Evolutionary conservation across 352 stramenopile species (phyloP).

Genomic region (Thalassiosira exigua): DNA sequence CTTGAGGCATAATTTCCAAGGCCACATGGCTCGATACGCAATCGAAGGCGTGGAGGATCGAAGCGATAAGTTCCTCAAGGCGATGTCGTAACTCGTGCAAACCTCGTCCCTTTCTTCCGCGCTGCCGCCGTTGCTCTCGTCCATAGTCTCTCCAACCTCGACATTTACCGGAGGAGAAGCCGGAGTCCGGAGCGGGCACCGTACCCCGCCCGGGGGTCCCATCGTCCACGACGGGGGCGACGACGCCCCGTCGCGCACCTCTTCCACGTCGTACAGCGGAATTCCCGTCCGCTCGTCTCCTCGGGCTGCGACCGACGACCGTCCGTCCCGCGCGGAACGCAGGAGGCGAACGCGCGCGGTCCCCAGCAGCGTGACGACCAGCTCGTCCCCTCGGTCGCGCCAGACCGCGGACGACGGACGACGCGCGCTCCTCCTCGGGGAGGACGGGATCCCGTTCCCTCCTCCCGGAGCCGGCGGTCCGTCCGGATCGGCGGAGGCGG

Average conservation of each 20-base stretch:
- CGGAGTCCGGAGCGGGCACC: slow-evolving; percentile 20
- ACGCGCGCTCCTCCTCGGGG: neutral
- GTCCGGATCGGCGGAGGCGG: neutral
- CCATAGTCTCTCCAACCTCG: too few relatives aligned
- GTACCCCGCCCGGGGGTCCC: slow-evolving; percentile 40
- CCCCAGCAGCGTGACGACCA: slow-evolving; percentile 55
- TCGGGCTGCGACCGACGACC: too few relatives aligned
- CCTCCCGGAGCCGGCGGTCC: too few relatives aligned
- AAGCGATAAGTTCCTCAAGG: slow-evolving; percentile 46
- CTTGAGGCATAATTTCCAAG: slow-evolving; percentile 56
- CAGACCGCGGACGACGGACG: slow-evolving; percentile 49
- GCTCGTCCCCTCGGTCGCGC: slow-evolving; percentile 24
- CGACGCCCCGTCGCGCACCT: slow-evolving; percentile 42
- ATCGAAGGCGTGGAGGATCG: slow-evolving; percentile 50
- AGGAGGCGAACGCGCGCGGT: slow-evolving; percentile 53
- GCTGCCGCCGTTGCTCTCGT: too few relatives aligned
- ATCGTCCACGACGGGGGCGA: slow-evolving; percentile 53
- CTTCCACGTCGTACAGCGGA: slow-evolving; percentile 55
- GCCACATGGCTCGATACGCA: slow-evolving; percentile 55
- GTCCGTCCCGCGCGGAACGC: slow-evolving; percentile 21
- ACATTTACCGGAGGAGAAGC: too few relatives aligned
- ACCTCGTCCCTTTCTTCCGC: too few relatives aligned
- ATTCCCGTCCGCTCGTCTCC: slow-evolving; percentile 16
- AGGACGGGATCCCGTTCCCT: neutral
- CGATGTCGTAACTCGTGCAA: slow-evolving; percentile 30